Percentiles rank a stretch among this genome's conserved stretches.
phyloP scores from a whole-genome alignment of 306 rosid genomes.

The Adenanthera pavonina region DNA sequence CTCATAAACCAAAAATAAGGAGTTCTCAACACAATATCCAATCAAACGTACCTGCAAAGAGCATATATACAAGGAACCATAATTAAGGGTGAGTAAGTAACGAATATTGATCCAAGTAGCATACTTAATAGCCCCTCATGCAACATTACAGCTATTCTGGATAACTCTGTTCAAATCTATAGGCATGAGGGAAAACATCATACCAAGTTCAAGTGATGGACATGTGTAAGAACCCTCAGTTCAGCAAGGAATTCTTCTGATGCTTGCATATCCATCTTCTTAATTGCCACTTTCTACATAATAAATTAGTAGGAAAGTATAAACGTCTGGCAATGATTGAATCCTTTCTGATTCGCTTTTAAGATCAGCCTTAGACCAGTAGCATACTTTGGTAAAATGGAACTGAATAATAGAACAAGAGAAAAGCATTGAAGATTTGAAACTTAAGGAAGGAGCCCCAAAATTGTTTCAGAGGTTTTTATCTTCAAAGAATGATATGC shows the following conservation, averaged over 20 bases:
- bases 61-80: conserved; percentile 32
- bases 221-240: conserved; percentile 72
- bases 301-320: conserved; percentile 12
- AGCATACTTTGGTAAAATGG: neutral
- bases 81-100: neutral
- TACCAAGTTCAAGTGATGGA: conserved; percentile 89
- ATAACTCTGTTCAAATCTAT: neutral
- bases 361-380: conserved; percentile 1
- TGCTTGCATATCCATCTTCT: conserved; percentile 88
- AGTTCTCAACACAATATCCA: conserved; percentile 77
- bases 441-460: conserved; percentile 6
- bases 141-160: neutral
- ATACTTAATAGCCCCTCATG: neutral
- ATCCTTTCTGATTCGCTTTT: conserved; percentile 6
- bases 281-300: conserved; percentile 72
- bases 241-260: conserved; percentile 78
- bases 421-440: neutral
- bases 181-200: conserved; percentile 17
- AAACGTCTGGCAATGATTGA: conserved; percentile 19
- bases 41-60: conserved; percentile 67
- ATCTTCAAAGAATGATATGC: too few species aligned
- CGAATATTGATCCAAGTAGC: neutral
- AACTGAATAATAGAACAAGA: neutral
- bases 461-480: too few species aligned
- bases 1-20: conserved; percentile 75